Base-by-base conservation (phyloP, 768 basidiomycete genomes). In the Rhodotorula sphaerocarpa region DNA sequence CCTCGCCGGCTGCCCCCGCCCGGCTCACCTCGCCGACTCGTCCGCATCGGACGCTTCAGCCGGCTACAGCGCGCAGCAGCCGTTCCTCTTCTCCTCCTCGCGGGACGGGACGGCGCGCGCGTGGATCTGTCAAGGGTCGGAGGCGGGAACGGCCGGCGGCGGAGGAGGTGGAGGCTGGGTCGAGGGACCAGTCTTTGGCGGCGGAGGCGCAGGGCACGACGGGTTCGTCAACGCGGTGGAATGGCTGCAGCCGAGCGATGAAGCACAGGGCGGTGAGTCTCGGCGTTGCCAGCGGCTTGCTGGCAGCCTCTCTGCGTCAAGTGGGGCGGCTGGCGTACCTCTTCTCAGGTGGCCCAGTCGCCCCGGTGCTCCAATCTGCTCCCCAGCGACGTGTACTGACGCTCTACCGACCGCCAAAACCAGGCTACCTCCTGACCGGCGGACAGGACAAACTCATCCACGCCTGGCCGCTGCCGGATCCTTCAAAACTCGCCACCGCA, bases 371-470 rank as follows among this genome's bases (percentile, higher is more conserved):
- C 11, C 30, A 18, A 11, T 12, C n/a, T n/a, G n/a, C n/a, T n/a
- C n/a, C n/a, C n/a, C n/a, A n/a, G n/a, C n/a, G n/a, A n/a, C 39
- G 36, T 28, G 15, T 9, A 4, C 53, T 14, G 15, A n/a, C 30
- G 18, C 54, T 36, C 6, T 34, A n/a, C n/a, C n/a, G n/a, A 9
- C 15, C 20, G 5, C 42, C 31, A 10, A 28, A n/a, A 10, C 16
- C 70, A 91, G 92, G 89, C 43, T 91, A 83, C 73, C 82, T 84
- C 67, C 83, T 90, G 14, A 85, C 90, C 15, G 93, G 89, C 21
- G 88, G 90, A 0, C 88, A 92, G 75, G 92, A 95, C 72, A 82
- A 84, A 27, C 81, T 90, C 45, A 82, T 97, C 76, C 89, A 90
- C 67, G 78, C 90, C 21, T 97, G 73, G 69, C 72, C 68, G 0